Conservation (phyloP, 805 yeast genomes). For the Saccharomycopsis oosterbeekiorum region DNA sequence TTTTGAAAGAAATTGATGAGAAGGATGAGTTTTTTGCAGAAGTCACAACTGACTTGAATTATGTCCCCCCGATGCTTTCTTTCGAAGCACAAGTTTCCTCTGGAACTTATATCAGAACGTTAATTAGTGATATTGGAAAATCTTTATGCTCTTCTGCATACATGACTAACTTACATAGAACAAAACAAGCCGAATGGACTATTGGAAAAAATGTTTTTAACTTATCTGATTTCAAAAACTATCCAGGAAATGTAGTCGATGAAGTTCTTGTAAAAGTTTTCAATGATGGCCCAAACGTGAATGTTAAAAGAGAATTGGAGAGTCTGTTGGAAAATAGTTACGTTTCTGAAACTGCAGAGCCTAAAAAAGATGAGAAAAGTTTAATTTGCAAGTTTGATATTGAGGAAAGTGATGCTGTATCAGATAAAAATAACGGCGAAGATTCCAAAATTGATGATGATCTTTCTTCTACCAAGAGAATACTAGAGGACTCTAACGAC, state of each 20-base stretch:
- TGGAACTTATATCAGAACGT: conserved; percentile 88
- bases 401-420: neutral
- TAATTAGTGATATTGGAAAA: conserved; percentile 81
- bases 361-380: neutral
- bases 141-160: conserved; percentile 74
- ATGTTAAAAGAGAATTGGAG: conserved; percentile 32
- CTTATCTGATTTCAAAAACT: conserved; percentile 51
- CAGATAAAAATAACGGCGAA: neutral
- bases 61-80: conserved; percentile 59
- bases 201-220: conserved; percentile 58
- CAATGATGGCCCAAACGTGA: conserved; percentile 28
- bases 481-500: neutral
- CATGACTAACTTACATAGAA: conserved; percentile 74
- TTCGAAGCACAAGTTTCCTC: conserved; percentile 77
- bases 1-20: neutral
- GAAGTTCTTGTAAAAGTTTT: conserved; percentile 44
- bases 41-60: conserved; percentile 18
- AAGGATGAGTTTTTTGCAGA: neutral
- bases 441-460: neutral
- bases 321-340: conserved; percentile 9
- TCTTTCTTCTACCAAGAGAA: neutral
- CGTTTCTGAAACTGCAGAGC: neutral
- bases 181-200: conserved; percentile 77
- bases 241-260: conserved; percentile 61
- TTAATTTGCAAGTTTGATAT: too few relatives aligned